Evolutionary conservation across 1,139 yeast genomes (phyloP).

Genomic region (Zygosaccharomyces pseudobailii): DNA sequence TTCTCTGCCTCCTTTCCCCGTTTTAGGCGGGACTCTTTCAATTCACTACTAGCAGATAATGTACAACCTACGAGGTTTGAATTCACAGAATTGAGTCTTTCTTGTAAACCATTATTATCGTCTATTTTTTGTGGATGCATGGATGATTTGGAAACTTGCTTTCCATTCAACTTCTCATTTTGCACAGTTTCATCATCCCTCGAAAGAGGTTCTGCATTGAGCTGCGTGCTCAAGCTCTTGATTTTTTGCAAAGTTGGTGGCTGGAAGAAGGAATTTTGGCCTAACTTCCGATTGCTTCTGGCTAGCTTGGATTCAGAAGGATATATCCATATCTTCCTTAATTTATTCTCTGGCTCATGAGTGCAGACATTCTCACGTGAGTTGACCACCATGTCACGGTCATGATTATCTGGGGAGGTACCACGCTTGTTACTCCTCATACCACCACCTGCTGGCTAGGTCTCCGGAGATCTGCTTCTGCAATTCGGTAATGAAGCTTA

Average conservation of each 20-base stretch:
- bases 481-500: not conserved
- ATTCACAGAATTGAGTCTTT: too few relatives aligned
- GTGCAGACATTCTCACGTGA: not conserved
- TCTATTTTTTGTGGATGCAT: not conserved
- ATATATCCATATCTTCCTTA: slow-evolving; percentile 6
- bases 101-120: not conserved
- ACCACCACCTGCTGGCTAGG: not conserved
- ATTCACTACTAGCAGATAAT: not conserved
- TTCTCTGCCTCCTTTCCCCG: not conserved
- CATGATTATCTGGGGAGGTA: not conserved
- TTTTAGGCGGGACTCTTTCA: not conserved
- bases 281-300: not conserved
- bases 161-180: not conserved
- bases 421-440: slow-evolving; percentile 1
- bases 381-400: not conserved
- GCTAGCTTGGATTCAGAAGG: slow-evolving; percentile 2
- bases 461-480: not conserved
- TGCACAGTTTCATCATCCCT: not conserved
- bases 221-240: not conserved
- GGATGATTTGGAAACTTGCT: not conserved
- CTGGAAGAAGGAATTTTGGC: not conserved
- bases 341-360: not conserved
- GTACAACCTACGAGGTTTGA: too few relatives aligned
- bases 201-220: not conserved
- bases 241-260: not conserved